A percentile compares a stretch with the other conserved stretches of the same genome.
phyloP scores from a whole-genome alignment of 768 basidiomycete species.

The Podaxis mareebaensis region DNA sequence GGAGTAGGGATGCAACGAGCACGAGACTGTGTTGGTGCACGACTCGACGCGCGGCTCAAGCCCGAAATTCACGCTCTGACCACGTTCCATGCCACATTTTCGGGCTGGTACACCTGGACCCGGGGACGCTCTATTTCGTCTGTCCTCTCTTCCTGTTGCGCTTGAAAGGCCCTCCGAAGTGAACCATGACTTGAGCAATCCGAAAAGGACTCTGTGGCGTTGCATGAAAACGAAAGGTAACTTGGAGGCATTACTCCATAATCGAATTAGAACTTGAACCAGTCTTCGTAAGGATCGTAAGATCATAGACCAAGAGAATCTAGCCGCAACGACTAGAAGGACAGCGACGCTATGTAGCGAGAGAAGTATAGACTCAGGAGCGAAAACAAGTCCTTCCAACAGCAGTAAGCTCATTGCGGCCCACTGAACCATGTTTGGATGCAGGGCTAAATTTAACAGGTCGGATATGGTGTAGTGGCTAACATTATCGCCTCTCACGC shows the following conservation, averaged over 20 bases:
- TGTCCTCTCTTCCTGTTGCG: not conserved
- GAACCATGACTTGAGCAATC: not conserved
- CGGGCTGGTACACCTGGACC: not conserved
- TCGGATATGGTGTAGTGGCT: constrained; percentile 24
- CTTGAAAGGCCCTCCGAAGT: no score
- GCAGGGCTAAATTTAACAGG: not conserved
- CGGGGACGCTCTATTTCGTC: no score
- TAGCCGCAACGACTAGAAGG: not conserved
- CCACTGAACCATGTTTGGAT: not conserved
- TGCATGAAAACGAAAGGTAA: not conserved
- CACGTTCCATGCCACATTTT: not conserved
- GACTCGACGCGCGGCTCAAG: not conserved
- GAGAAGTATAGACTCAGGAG: not conserved
- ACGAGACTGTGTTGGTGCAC: constrained; percentile 4
- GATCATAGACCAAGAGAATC: not conserved
- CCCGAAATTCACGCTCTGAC: not conserved
- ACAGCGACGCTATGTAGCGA: not conserved
- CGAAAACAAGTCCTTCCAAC: not conserved
- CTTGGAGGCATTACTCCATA: not conserved
- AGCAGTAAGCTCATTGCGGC: not conserved
- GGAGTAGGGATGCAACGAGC: constrained; percentile 17
- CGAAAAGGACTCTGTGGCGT: not conserved
- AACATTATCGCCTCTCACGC: constrained; percentile 23
- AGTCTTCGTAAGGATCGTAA: constrained; percentile 2
- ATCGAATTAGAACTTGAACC: not conserved